Evolutionary conservation across 148 eudicot genomes (phyloP), one percentile per base, ranked within the genome.

Genomic region (Beta vulgaris): DNA sequence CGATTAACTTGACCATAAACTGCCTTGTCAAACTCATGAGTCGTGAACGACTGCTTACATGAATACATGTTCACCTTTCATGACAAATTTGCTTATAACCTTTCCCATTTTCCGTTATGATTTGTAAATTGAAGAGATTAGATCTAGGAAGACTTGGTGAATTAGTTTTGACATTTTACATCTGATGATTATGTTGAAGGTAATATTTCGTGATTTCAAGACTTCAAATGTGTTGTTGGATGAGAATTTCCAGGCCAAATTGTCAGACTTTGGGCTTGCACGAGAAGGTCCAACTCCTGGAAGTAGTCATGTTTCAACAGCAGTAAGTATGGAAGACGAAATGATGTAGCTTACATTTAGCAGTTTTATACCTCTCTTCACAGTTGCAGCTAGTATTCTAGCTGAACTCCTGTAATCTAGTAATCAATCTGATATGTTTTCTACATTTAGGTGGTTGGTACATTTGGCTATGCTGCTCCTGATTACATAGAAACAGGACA

Each of bases 261-360:
- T 93, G 32, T 93, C 98, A 0, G 98, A 93, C 67, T 93, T 93
- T 43, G 98, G 98, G 74, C 93, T 93, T 53, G 97, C 98, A 9
- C 83, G 98, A 57, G 97, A 93, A 78, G 98, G 98, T 60, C 98
- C 98, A 6, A 79, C 91, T 21, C 87, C 78, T 44, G 98, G 92
- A 26, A 84, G 80, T 2, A 88, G 89, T 69, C 98, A 93, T 69
- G 98, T 93, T 68, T 91, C 98, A 7, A 93, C 98, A 18, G 91
- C 90, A 42, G 98, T 93, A 87, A 71, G 91, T 78, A 42, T 42
- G 7, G 35, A 25, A 26, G 71, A 25, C 35, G 25, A 0, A 6
- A 64, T 35, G 21, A 64, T 35, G 21, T 25, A 12, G 4, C 49
- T 42, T 65, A 65, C 49, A 34, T 40, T 1, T 21, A 25, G 21